These are phyloP conservation scores for Monosporozyma aerobia DNA, from an alignment of 805 yeast genomes.

Conservation along the genomic window DNA sequence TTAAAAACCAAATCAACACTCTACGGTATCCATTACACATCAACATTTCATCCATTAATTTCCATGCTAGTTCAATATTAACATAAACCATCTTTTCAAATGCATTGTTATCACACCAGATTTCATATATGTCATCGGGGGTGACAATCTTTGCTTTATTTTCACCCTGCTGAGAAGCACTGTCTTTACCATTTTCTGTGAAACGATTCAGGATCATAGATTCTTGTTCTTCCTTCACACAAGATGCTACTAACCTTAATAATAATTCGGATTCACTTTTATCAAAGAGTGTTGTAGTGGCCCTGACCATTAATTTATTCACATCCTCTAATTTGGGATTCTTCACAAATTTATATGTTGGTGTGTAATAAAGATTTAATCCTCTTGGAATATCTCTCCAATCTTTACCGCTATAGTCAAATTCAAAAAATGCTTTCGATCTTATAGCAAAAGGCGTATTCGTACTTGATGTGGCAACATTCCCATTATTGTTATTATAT, in stretches of 20 bases:
- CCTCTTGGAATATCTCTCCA: conserved; percentile 69
- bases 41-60: conserved; percentile 58
- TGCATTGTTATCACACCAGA: conserved; percentile 35
- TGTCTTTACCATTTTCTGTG: neutral
- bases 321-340: conserved; percentile 10
- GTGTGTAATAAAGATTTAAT: conserved; percentile 35
- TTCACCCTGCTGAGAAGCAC: neutral
- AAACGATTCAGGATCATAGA: conserved; percentile 18
- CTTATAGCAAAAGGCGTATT: neutral
- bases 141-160: conserved; percentile 21
- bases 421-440: conserved; percentile 31
- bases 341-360: conserved; percentile 15
- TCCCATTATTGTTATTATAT: conserved; percentile 13
- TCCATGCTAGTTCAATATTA: conserved; percentile 45
- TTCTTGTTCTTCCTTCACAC: conserved; percentile 38
- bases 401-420: conserved; percentile 54
- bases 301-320: conserved; percentile 11
- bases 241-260: conserved; percentile 40
- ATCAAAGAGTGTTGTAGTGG: conserved; percentile 13
- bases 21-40: conserved; percentile 61
- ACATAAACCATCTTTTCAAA: conserved; percentile 45
- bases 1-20: conserved; percentile 56
- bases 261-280: conserved; percentile 12
- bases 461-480: conserved; percentile 10
- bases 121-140: conserved; percentile 44